These are phyloP conservation scores for Anacardium occidentale DNA, from an alignment of 345 rosid genomes.

Conservation along the genomic window DNA sequence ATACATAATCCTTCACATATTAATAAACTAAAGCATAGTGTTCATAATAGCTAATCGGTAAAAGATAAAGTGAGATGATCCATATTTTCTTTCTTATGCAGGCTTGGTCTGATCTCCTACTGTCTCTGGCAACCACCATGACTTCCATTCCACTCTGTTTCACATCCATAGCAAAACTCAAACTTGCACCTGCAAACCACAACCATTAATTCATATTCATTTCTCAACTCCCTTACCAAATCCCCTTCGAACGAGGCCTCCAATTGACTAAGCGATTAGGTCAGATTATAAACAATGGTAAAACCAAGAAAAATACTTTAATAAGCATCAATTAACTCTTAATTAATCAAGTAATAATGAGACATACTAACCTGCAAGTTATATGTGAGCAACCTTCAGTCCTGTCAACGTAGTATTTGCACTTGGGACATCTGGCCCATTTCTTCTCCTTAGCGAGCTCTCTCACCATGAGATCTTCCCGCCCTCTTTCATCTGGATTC, in stretches of 20 bases:
- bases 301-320: too few species aligned
- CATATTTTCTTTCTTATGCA: background rate
- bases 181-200: slow-evolving; percentile 39
- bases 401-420: slow-evolving; percentile 44
- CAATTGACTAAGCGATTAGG: too few species aligned
- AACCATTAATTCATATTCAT: too few species aligned
- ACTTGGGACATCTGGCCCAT: slow-evolving; percentile 50
- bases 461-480: slow-evolving; percentile 42
- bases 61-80: background rate
- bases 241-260: too few species aligned
- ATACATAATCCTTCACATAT: too few species aligned
- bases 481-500: slow-evolving; percentile 40
- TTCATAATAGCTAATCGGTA: too few species aligned
- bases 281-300: too few species aligned
- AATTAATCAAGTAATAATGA: background rate
- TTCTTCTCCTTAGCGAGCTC: slow-evolving; percentile 36
- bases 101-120: background rate
- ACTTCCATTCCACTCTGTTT: slow-evolving; percentile 20
- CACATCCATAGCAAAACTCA: slow-evolving; percentile 52
- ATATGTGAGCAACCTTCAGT: slow-evolving; percentile 45
- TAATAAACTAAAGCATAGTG: too few species aligned
- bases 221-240: too few species aligned
- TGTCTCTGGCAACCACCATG: slow-evolving; percentile 37
- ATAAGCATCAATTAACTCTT: too few species aligned
- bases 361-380: slow-evolving; percentile 39